A percentile compares a stretch with the other conserved stretches of the same genome.
Evolutionary conservation across 139 green algal genomes (phyloP).

Genomic region (Desmodesmus armatus): DNA sequence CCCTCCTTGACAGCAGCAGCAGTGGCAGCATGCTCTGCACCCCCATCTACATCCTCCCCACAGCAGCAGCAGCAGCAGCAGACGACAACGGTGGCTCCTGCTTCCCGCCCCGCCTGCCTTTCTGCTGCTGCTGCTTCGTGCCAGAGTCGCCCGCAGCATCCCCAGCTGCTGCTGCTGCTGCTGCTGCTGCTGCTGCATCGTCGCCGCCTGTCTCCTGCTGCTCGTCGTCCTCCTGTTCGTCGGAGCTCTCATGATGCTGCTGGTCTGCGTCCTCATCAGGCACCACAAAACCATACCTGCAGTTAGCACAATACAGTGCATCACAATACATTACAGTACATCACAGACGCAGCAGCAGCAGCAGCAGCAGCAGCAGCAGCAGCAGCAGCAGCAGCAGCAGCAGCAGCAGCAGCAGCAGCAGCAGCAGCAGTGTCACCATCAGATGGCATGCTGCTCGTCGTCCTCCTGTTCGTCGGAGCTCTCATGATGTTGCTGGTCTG

Average conservation of each 20-base stretch:
- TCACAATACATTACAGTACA: constrained; percentile 55
- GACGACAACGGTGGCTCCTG: too few relatives aligned
- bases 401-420: not conserved
- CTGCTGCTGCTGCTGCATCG: constrained; percentile 9
- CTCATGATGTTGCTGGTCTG: constrained; percentile 49
- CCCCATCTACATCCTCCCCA: too few relatives aligned
- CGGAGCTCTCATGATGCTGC: constrained; percentile 49
- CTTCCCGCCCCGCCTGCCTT: too few relatives aligned
- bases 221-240: constrained; percentile 36
- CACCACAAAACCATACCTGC: constrained; percentile 61
- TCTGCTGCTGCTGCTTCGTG: constrained; percentile 25
- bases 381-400: not conserved
- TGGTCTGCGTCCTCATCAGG: constrained; percentile 45
- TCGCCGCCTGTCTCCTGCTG: constrained; percentile 22
- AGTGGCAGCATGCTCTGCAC: constrained; percentile 34
- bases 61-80: too few relatives aligned
- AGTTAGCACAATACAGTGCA: constrained; percentile 32
- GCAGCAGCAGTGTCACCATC: not conserved
- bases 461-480: constrained; percentile 41
- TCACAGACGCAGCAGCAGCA: not conserved
- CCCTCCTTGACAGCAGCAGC: constrained; percentile 19
- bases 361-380: not conserved
- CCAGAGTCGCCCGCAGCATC: too few relatives aligned
- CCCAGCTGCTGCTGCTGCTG: constrained; percentile 23
- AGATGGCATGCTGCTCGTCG: not conserved